These are phyloP conservation scores for Verticillium nonalfalfae DNA, from an alignment of 2,329 filamentous ascomycete species.

Conservation along the genomic window DNA sequence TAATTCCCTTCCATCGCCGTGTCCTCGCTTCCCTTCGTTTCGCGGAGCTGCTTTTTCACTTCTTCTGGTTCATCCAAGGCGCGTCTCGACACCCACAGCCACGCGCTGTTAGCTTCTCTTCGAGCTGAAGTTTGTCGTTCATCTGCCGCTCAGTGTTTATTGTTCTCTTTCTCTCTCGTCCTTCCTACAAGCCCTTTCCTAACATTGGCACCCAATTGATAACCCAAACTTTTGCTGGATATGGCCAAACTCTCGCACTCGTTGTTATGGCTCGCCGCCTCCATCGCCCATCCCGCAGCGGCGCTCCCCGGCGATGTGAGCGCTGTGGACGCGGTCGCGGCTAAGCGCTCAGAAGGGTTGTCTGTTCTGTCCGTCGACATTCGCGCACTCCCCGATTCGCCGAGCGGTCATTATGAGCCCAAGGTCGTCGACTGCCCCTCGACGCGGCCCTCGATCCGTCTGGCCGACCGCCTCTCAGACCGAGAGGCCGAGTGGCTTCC, in stretches of 20 bases:
- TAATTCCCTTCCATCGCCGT: not conserved
- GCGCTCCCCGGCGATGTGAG: not conserved
- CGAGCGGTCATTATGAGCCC: slow-evolving; percentile 64
- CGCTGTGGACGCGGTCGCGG: not conserved
- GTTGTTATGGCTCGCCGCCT: not conserved
- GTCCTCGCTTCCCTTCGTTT: not conserved
- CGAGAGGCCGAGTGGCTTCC: slow-evolving; percentile 71
- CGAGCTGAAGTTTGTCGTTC: not conserved
- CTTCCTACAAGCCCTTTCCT: not conserved
- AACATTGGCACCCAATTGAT: not conserved
- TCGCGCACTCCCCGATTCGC: slow-evolving; percentile 28
- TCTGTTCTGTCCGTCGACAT: slow-evolving; percentile 7
- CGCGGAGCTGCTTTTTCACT: not conserved
- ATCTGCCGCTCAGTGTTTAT: not conserved
- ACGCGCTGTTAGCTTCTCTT: not conserved
- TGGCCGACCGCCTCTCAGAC: slow-evolving; percentile 54
- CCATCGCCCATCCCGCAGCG: not conserved
- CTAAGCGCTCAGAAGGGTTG: not conserved
- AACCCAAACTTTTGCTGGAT: not conserved
- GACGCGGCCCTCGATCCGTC: slow-evolving; percentile 61
- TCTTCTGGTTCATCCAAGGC: not conserved
- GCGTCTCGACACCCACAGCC: not conserved
- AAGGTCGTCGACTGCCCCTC: slow-evolving; percentile 61
- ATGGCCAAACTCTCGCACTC: not conserved
- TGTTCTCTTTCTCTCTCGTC: not conserved